Base-by-base conservation (phyloP, 1,284 basidiomycete species). In the Meripilus lineatus region DNA sequence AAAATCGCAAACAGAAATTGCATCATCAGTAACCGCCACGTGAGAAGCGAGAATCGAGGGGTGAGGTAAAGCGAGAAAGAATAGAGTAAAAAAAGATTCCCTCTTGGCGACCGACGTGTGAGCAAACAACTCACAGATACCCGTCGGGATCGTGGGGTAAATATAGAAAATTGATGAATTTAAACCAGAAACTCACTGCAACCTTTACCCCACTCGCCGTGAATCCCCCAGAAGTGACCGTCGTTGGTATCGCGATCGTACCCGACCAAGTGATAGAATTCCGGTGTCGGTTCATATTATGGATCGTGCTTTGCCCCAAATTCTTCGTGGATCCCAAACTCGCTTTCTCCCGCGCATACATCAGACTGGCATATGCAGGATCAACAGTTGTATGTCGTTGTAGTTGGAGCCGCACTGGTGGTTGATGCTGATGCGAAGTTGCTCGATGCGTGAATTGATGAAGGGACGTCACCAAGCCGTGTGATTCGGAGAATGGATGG, bases 261-360 rank as follows among this genome's bases (percentile, higher is more conserved):
- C 61, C 60, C 4, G 61, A 53, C 60, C 59, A 63, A n/a, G 57
- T 54, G 17, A 61, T 42, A 5, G 53, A 54, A 26, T 45, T 50
- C 13, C 37, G 4, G 20, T 47, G 47, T 23, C 52, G 44, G 32
- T 42, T 56, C 30, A 46, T 47, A 37, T 41, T 52, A 45, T 62
- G 54, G 28, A 62, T 50, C 8, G 51, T 46, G 14, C 59, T 59
- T 17, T 57, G 53, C 8, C 53, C 59, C 22, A 62, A 44, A 20
- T 35, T 24, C 37, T 49, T 54, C 14, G 47, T 34, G 11, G 48
- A 40, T 23, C 46, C 26, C 28, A 60, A 48, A 26, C 60, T 53
- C 30, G 53, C 47, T 23, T 49, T 49, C 21, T 50, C 51, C 28
- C 36, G 28, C 32, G 38, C 18, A 7, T 26, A 34, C 21, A 42